A percentile compares a stretch with the other conserved stretches of the same genome.
Conservation (phyloP, 2,329 filamentous ascomycete genomes). For the Xylariomycetidae sp. region DNA sequence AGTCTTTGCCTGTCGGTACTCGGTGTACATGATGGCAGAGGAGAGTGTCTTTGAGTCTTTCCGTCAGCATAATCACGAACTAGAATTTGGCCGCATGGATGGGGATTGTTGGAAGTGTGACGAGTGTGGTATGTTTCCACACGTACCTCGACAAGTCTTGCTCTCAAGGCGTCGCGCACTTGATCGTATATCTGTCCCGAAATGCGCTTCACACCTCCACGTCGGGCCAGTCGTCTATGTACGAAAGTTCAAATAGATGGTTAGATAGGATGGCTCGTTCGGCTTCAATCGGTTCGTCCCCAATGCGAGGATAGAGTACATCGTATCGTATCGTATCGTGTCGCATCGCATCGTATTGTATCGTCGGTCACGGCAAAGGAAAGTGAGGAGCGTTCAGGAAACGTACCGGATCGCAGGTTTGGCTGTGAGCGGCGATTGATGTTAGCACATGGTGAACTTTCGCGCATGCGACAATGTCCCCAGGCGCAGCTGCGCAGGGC, state of each 20-base stretch:
- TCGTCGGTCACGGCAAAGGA: too few relatives aligned
- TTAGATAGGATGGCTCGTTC: constrained; percentile 4
- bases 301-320: too few relatives aligned
- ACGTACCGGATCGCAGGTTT: constrained; percentile 51
- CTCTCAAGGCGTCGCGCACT: constrained; percentile 45
- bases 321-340: too few relatives aligned
- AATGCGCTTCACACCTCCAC: constrained; percentile 74
- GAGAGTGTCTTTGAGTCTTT: constrained; percentile 50
- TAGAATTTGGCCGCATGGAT: not conserved
- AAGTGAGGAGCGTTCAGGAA: not conserved
- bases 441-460: constrained; percentile 11
- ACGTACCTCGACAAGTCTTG: constrained; percentile 43
- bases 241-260: not conserved
- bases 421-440: constrained; percentile 30
- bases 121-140: not conserved
- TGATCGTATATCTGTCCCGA: constrained; percentile 61
- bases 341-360: too few relatives aligned
- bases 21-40: constrained; percentile 44
- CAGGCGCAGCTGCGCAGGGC: too few relatives aligned
- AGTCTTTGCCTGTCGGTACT: constrained; percentile 55
- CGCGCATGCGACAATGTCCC: too few relatives aligned
- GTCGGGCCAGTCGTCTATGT: constrained; percentile 62
- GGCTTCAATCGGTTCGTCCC: constrained; percentile 11
- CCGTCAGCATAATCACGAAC: not conserved
- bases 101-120: too few relatives aligned